These are phyloP conservation scores for Bacterosira constricta DNA, from an alignment of 108 stramenopile species.

Conservation along the genomic window DNA sequence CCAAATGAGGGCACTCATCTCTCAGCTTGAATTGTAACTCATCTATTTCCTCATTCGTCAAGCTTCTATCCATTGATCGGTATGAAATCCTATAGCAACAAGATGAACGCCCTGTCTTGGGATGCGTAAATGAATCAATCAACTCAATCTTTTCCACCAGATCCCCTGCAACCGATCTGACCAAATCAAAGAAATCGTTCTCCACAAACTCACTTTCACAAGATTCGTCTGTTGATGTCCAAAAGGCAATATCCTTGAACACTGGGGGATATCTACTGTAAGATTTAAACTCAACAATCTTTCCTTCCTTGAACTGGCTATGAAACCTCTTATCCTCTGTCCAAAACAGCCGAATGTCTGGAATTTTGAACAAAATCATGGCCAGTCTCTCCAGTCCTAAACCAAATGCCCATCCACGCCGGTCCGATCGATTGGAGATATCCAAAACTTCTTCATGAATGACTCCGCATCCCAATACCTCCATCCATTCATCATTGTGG, in stretches of 20 bases:
- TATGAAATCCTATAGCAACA: conserved; percentile 95
- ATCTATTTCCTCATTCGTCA: conserved; percentile 97
- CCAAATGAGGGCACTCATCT: conserved; percentile 10
- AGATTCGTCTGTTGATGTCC: conserved; percentile 39
- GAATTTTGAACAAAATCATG: conserved; percentile 96
- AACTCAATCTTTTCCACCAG: conserved; percentile 88
- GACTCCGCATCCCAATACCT: conserved; percentile 96
- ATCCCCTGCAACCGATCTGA: conserved; percentile 93
- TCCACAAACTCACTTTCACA: conserved; percentile 53
- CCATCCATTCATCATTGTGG: conserved; percentile 94
- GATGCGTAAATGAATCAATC: conserved; percentile 92
- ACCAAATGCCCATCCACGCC: conserved; percentile 94
- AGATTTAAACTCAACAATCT: conserved; percentile 83
- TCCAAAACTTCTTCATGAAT: conserved; percentile 83
- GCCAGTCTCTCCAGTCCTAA: conserved; percentile 95
- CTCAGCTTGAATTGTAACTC: conserved; percentile 85
- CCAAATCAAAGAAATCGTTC: conserved; percentile 92
- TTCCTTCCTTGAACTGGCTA: conserved; percentile 82
- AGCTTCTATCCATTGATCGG: conserved; percentile 94
- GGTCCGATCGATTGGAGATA: conserved; percentile 39
- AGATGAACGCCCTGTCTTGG: conserved; percentile 81
- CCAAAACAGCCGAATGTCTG: conserved; percentile 99
- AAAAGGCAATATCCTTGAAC: conserved; percentile 95
- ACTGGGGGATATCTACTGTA: conserved; percentile 96
- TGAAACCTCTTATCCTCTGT: conserved; percentile 88